Percentiles rank a stretch among this genome's conserved stretches.
Evolutionary conservation across 345 rosid species (phyloP).

Genomic region (Eutrema heterophyllum): DNA sequence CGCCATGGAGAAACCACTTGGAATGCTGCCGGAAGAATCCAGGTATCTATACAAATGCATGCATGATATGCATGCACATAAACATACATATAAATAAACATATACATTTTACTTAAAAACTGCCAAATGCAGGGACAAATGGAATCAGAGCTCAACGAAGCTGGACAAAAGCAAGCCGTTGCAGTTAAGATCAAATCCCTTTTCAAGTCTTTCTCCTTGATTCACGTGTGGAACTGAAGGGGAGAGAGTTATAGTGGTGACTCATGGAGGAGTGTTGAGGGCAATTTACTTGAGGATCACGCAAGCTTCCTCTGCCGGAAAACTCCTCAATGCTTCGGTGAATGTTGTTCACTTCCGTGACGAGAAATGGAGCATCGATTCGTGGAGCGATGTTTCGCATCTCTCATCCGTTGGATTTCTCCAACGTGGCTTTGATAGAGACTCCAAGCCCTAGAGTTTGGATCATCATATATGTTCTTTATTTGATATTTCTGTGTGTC

Average conservation of each 20-base stretch:
- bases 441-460: conserved; percentile 18
- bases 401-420: conserved; percentile 32
- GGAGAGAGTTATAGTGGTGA: conserved; percentile 32
- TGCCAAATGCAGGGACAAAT: conserved; percentile 27
- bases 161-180: conserved; percentile 37
- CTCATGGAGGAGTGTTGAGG: conserved; percentile 38
- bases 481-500: neutral
- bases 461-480: neutral
- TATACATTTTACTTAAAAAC: neutral
- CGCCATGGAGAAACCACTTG: conserved; percentile 40
- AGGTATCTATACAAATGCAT: conserved; percentile 8
- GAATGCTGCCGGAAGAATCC: conserved; percentile 39
- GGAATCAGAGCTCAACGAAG: conserved; percentile 34
- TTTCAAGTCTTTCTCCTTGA: neutral
- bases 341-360: conserved; percentile 24
- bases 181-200: conserved; percentile 34
- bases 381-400: conserved; percentile 35
- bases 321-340: conserved; percentile 31
- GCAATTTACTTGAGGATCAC: conserved; percentile 32
- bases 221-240: conserved; percentile 13
- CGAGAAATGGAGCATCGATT: conserved; percentile 22
- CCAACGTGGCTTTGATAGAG: conserved; percentile 37
- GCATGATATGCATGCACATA: neutral
- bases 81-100: neutral
- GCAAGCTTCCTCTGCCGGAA: conserved; percentile 28